These are phyloP conservation scores for Chlamydomonas incerta DNA, from an alignment of 139 green algal genomes.

Conservation along the genomic window DNA sequence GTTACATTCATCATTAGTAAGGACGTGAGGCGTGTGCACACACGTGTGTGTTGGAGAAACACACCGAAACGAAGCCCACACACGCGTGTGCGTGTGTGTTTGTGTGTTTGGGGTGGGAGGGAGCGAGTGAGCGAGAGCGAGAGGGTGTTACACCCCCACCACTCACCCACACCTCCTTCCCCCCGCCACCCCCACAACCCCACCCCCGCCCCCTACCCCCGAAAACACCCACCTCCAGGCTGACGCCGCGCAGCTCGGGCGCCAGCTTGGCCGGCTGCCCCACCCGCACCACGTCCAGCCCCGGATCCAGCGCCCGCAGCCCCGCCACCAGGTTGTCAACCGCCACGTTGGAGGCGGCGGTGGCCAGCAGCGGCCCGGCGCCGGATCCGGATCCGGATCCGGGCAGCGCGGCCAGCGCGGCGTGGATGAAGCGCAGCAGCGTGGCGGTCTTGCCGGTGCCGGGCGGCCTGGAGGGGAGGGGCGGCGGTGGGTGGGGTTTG, in stretches of 20 bases:
- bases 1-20: too few species aligned
- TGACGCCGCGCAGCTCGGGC: slow-evolving; percentile 50
- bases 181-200: background rate
- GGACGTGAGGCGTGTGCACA: too few species aligned
- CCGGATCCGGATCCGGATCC: background rate
- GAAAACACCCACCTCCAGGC: slow-evolving; percentile 46
- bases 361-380: slow-evolving; percentile 56
- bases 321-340: slow-evolving; percentile 76
- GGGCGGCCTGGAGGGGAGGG: slow-evolving; percentile 46
- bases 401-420: slow-evolving; percentile 36
- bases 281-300: slow-evolving; percentile 58
- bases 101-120: too few species aligned
- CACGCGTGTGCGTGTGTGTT: too few species aligned
- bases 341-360: slow-evolving; percentile 72
- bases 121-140: too few species aligned
- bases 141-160: too few species aligned
- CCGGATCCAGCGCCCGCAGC: slow-evolving; percentile 45
- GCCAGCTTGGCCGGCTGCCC: slow-evolving; percentile 71
- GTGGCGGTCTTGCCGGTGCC: slow-evolving; percentile 75
- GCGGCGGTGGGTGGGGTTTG: too few species aligned
- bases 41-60: too few species aligned
- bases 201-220: background rate
- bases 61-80: too few species aligned
- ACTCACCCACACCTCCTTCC: too few species aligned
- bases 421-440: slow-evolving; percentile 59